Evolutionary conservation across 371 early-diverging fungal genomes (phyloP).

Genomic region (Mycotypha africana): DNA sequence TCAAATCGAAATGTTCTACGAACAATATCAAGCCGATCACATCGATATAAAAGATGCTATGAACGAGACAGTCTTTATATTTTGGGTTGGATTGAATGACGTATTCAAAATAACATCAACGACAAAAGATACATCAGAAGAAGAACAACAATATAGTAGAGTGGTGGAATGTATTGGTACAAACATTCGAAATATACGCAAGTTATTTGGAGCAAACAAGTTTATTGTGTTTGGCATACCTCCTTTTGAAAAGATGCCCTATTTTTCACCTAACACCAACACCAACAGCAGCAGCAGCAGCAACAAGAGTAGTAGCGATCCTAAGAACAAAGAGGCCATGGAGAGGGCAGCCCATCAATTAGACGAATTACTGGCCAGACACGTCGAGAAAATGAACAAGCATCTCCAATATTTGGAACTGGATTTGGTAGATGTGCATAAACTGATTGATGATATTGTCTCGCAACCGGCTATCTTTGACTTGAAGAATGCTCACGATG

Average conservation of each 20-base stretch:
- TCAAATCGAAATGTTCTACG: conserved; percentile 41
- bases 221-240: conserved; percentile 32
- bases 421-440: conserved; percentile 26
- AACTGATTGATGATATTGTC: conserved; percentile 24
- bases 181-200: conserved; percentile 32
- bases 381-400: conserved; percentile 23
- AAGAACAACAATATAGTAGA: conserved; percentile 3
- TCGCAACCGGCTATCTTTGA: conserved; percentile 22
- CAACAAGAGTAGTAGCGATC: too few relatives aligned
- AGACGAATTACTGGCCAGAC: conserved; percentile 18
- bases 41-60: too few relatives aligned
- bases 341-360: conserved; percentile 19
- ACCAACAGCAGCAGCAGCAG: conserved; percentile 7
- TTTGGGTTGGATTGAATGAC: conserved; percentile 42
- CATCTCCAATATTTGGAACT: conserved; percentile 24
- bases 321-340: too few relatives aligned
- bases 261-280: too few relatives aligned
- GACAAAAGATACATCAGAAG: too few relatives aligned
- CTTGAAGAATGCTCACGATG: conserved; percentile 24
- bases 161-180: conserved; percentile 29
- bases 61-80: conserved; percentile 30
- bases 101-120: conserved; percentile 14
- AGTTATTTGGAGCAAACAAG: conserved; percentile 27
- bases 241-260: conserved; percentile 36
- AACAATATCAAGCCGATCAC: conserved; percentile 22